Base-by-base conservation (phyloP, 164 flowering plant genomes). In the Saururus chinensis region DNA sequence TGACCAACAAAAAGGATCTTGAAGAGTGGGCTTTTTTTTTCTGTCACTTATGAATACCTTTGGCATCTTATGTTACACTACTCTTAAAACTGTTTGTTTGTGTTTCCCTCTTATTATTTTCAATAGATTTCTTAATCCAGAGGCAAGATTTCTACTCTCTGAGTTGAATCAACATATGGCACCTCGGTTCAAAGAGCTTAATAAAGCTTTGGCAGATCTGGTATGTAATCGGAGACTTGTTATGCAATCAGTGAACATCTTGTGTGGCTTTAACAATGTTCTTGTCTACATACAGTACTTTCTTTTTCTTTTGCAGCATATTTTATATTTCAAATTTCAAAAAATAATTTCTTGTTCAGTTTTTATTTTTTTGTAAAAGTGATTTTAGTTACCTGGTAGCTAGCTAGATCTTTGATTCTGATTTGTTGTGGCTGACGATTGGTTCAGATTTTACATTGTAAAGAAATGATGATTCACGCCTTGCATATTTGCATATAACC, bases 161-260 rank as follows among this genome's bases (percentile, higher is more conserved):
- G 87, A 87, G 77, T 71, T 93, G 72, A 93, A 93, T 79, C 75
- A 75, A 63, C 78, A 72, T 19, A 93, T 93, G 99, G 96, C 84
- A 64, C 96, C 99, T 60, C 88, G 80, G 56, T 93, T 82, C 80
- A 76, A 70, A 69, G 87, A 88, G 80, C 77, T 93, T 56, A 90
- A 90, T 65, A 87, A 87, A 72, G 73, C 89, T 64, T 74, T 93
- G 74, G 83, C 86, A 57, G 97, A 90, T 68, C 58, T 93, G 85
- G 98, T 88, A 48, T 72, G 89, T 74, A 24, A 14, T 25, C 9
- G 56, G 26, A 66, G 24, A n/a, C n/a, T 53, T 63, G 19, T 9
- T 17, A 13, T 19, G 19, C 41, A 26, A 3, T 25, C 40, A 57
- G 60, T 9, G 2, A 57, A 12, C n/a, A 25, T 24, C 10, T 30